A percentile compares a stretch with the other conserved stretches of the same genome.
These are phyloP conservation scores for Bassia scoparia DNA, from an alignment of 148 eudicot species.

Conservation along the genomic window DNA sequence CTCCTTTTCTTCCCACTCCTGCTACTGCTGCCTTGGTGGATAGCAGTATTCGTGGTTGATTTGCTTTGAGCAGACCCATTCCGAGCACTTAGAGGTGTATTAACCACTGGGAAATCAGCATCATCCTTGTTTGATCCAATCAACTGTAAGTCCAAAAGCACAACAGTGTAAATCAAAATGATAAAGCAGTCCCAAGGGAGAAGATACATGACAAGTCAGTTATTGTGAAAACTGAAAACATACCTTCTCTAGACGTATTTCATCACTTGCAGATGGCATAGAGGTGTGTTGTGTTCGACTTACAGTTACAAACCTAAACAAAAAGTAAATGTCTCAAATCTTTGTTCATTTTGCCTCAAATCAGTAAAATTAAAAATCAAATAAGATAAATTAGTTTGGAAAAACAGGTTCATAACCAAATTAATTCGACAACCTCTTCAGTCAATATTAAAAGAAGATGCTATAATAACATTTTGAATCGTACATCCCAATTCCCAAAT, in stretches of 20 bases:
- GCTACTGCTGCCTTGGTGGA: slow-evolving; percentile 25
- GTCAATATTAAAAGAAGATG: slow-evolving; percentile 1
- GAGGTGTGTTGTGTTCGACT: slow-evolving; percentile 68
- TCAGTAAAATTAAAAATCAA: background rate
- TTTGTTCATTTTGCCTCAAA: too few species aligned
- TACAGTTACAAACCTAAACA: slow-evolving; percentile 79
- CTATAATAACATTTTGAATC: background rate
- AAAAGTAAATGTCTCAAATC: background rate
- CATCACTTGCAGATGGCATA: slow-evolving; percentile 82
- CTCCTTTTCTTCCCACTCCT: slow-evolving; percentile 37
- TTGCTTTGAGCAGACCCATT: slow-evolving; percentile 29
- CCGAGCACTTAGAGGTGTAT: slow-evolving; percentile 31
- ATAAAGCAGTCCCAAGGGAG: background rate
- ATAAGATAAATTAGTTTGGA: background rate
- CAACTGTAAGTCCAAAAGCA: slow-evolving; percentile 43
- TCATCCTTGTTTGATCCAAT: slow-evolving; percentile 65
- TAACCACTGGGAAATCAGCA: slow-evolving; percentile 53
- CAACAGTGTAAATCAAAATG: background rate
- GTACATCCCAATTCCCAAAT: too few species aligned
- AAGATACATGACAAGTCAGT: background rate
- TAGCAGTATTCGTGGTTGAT: slow-evolving; percentile 31
- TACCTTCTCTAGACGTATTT: slow-evolving; percentile 82
- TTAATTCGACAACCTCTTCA: background rate
- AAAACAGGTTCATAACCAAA: background rate
- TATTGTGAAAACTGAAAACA: background rate